Base-by-base conservation (phyloP, 495 filamentous ascomycete species). In the Diplogelasinospora grovesii region DNA sequence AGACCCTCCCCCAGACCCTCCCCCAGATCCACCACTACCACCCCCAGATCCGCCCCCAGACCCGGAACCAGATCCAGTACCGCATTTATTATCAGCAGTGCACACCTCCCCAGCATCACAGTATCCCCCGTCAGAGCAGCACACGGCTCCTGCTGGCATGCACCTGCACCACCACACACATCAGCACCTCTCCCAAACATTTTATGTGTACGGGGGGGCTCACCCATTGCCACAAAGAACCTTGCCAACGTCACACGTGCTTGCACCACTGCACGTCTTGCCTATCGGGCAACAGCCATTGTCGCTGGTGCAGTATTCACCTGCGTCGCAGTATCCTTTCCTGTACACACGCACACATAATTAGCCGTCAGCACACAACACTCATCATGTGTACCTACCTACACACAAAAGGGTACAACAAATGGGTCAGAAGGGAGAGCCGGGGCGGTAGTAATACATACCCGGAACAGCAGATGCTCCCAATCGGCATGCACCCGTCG, bases 281-380 rank as follows among this genome's bases (percentile, higher is more conserved):
- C 53, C 53, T 18, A 49, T 38, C 15, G 39, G 46, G 22, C 53
- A 57, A 32, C 53, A 57, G 14, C 35, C 39, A 15, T 31, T 29
- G 7, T 19, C 19, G 8, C 26, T 3, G 37, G 36, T 48, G 47
- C 53, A 57, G 40, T 50, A 48, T 25, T 46, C 25, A 22, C 50
- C 50, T 3, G 24, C 14, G 10, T 49, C 41, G 41, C 53, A 57
- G 41, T 38, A 54, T 5, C 6, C 38, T 42, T 16, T 37, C 4
- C 28, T 22, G 7, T 16, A 25, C 15, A n/a, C 8, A 38, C 6
- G 13, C 18, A 8, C 13, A 9, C n/a, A n/a, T 3, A 5, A 8
- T 39, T 18, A 18, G 43, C 1, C 20, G 7, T 8, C 29, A 8
- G n/a, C 10, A 8, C n/a, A 6, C n/a, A n/a, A n/a, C n/a, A n/a